Base-by-base conservation (phyloP, 257 asterid genomes). In the Asclepias syriaca region DNA sequence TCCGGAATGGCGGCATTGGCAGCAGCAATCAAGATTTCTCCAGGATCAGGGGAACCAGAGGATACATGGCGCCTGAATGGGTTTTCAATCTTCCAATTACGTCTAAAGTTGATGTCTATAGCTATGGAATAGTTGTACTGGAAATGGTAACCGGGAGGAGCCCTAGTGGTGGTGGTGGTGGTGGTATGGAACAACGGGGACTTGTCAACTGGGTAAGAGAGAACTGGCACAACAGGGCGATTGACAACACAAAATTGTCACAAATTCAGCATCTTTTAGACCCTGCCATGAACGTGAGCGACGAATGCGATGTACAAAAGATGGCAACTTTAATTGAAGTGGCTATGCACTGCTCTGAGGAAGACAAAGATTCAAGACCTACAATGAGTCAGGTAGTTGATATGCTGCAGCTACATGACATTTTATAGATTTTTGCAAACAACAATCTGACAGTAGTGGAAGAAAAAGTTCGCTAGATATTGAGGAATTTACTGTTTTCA, bases 41-140 rank as follows among this genome's bases (percentile, higher is more conserved):
- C 0, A 76, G 37, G 15, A 81, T 81, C 16, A 60, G 84, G 60
- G 88, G 88, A 9, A 84, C 84, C 11, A 78, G 80, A 73, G 88
- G 88, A 8, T 84, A 84, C 75, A 82, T 84, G 85, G 88, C 88
- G n/a, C 86, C 86, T 4, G 86, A 84, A 75, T 84, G 88, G 88
- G 70, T 79, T 32, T 67, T 72, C 8, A 76, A 77, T 46, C 82
- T 77, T 14, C 85, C 85, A 1, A 80, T 82, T 2, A 82, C 88
- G 6, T 79, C 86, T 0, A 84, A 84, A 71, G 88, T 84, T 0
- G 86, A 84, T 48, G 85, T 84, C 16, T 82, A 84, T 27, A 82
- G 86, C 65, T 84, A 75, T 13, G 88, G 88, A 3, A 69, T 84
- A 14, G 86, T 84, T 1, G 70, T 84, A 64, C 16, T 84, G 74